Conservation (phyloP, 1,284 basidiomycete genomes). For the Ustilago vetiveriae region DNA sequence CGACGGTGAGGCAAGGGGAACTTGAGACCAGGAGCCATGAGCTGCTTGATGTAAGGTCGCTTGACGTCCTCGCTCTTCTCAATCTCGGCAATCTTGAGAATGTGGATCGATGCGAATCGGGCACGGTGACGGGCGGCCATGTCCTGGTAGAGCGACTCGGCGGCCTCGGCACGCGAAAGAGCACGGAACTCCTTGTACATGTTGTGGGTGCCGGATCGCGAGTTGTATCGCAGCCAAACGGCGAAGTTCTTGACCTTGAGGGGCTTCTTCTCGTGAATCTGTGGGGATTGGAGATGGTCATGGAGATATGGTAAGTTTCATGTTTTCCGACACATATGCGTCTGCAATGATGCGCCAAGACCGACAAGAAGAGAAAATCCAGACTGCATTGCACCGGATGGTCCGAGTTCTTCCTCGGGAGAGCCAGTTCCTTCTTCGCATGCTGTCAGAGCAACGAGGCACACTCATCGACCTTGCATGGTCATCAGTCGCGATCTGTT, state of each 20-base stretch:
- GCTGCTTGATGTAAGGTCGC: slow-evolving; percentile 89
- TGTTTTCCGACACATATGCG: no score
- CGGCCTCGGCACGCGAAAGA: slow-evolving; percentile 90
- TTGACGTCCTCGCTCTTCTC: slow-evolving; percentile 91
- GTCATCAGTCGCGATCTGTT: no score
- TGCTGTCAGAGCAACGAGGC: no score
- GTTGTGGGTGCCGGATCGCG: slow-evolving; percentile 67
- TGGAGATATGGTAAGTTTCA: no score
- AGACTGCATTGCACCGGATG: no score
- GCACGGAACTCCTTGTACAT: slow-evolving; percentile 93
- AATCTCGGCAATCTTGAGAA: slow-evolving; percentile 91
- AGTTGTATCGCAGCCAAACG: slow-evolving; percentile 95
- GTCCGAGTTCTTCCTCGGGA: no score
- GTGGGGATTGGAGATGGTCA: slow-evolving; percentile 1
- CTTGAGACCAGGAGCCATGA: slow-evolving; percentile 86
- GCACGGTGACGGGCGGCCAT: slow-evolving; percentile 99
- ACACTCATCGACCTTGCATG: no score
- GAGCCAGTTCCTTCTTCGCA: no score
- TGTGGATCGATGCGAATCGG: slow-evolving; percentile 97
- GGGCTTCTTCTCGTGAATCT: slow-evolving; percentile 85
- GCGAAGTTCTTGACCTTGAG: slow-evolving; percentile 99
- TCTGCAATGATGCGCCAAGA: no score
- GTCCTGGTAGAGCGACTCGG: slow-evolving; percentile 97
- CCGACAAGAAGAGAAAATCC: no score
- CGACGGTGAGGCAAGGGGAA: slow-evolving; percentile 97